Conservation (phyloP, 768 basidiomycete species). For the Rhodotorula diobovata region DNA sequence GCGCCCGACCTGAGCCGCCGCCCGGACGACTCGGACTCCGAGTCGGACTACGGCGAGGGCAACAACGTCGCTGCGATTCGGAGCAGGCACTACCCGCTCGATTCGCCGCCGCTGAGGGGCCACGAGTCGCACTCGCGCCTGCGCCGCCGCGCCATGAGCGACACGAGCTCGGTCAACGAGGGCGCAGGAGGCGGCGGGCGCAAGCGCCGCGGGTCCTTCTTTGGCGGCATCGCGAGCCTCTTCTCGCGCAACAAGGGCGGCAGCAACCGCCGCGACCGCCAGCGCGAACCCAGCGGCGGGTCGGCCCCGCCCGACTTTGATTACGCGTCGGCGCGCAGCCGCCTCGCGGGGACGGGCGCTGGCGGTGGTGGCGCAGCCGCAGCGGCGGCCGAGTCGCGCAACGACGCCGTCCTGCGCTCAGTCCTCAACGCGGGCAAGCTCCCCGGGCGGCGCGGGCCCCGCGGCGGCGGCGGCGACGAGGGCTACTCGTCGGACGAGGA, state of each 20-base stretch:
- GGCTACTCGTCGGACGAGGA: slow-evolving; percentile 23
- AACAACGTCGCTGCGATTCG: background rate
- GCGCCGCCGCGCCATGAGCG: slow-evolving; percentile 22
- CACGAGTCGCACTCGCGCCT: background rate
- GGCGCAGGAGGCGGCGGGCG: background rate
- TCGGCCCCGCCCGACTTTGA: background rate
- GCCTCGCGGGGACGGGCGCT: background rate
- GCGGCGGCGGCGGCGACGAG: background rate
- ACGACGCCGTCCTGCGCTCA: slow-evolving; percentile 12
- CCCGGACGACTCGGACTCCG: slow-evolving; percentile 9
- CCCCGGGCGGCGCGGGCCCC: background rate
- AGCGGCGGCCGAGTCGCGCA: background rate
- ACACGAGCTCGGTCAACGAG: slow-evolving; percentile 20
- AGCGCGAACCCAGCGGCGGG: background rate
- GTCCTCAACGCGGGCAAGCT: slow-evolving; percentile 13
- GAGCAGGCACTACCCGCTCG: slow-evolving; percentile 4
- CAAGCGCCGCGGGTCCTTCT: slow-evolving; percentile 27
- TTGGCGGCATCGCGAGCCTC: slow-evolving; percentile 32
- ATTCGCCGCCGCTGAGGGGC: slow-evolving; percentile 1
- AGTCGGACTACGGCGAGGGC: slow-evolving; percentile 14
- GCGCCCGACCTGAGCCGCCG: slow-evolving; percentile 29
- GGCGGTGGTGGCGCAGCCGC: background rate
- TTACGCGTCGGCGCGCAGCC: slow-evolving; percentile 12
- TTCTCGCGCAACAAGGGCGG: slow-evolving; percentile 21
- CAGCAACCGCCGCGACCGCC: background rate